phyloP scores from a whole-genome alignment of 257 asterid genomes.

The Nicotiana paniculata region DNA sequence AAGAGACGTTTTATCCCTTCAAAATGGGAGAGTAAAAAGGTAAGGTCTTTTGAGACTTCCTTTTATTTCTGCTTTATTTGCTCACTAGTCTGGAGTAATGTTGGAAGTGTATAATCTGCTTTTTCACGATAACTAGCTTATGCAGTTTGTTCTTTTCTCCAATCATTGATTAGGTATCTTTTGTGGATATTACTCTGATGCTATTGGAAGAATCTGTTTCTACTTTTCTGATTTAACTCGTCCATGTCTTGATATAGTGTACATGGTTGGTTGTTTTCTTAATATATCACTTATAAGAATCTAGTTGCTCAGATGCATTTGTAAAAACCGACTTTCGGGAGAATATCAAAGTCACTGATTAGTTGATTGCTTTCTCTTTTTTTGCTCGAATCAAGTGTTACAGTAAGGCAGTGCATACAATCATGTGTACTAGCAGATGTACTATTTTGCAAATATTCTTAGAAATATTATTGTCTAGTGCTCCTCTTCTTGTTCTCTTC shows the following conservation, averaged over 20 bases:
- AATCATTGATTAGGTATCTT: neutral
- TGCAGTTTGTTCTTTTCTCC: neutral
- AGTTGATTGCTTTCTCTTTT: neutral
- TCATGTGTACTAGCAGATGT: neutral
- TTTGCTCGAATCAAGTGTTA: neutral
- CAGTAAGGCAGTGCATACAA: neutral
- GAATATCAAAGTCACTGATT: neutral
- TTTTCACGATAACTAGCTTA: neutral
- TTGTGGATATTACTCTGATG: neutral
- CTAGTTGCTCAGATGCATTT: neutral
- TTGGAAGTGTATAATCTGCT: neutral
- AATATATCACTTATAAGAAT: neutral
- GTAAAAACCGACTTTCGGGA: neutral
- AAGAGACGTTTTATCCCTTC: slow-evolving; percentile 96
- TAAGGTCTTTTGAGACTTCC: slow-evolving; percentile 11
- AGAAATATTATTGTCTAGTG: neutral
- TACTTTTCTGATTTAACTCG: neutral
- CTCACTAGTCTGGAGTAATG: neutral
- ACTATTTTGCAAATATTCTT: neutral
- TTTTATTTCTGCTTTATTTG: neutral
- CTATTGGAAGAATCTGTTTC: neutral
- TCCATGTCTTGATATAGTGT: neutral
- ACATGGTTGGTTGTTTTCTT: neutral
- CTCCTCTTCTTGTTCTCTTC: neutral
- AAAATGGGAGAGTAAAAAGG: slow-evolving; percentile 88